Evolutionary conservation across 371 early-diverging fungal species (phyloP).

Genomic region (Apophysomyces trapeziformis): DNA sequence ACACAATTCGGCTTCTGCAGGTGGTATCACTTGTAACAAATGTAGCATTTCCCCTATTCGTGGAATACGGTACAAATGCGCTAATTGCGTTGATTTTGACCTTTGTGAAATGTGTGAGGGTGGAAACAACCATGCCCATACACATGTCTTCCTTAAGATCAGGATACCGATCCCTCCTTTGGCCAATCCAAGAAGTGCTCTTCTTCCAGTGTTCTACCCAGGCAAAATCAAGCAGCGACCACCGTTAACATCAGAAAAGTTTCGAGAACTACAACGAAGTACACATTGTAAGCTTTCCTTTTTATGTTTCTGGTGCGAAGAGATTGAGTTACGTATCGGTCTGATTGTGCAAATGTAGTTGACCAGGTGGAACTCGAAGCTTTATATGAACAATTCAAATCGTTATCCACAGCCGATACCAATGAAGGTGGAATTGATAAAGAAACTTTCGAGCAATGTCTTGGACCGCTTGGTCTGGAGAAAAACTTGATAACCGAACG

Average conservation of each 20-base stretch:
- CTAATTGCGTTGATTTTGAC: conserved; percentile 93
- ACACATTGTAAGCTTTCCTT: conserved; percentile 72
- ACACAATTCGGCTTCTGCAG: conserved; percentile 27
- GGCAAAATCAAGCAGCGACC: conserved; percentile 41
- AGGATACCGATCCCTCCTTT: conserved; percentile 93
- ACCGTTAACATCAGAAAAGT: conserved; percentile 37
- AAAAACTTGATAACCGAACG: conserved; percentile 87
- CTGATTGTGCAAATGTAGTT: conserved; percentile 45
- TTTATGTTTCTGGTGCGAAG: no score
- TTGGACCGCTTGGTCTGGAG: conserved; percentile 86
- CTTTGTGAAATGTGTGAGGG: conserved; percentile 93
- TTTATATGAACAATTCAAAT: conserved; percentile 84
- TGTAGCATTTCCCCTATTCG: conserved; percentile 87
- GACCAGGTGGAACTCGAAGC: conserved; percentile 85
- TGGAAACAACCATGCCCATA: conserved; percentile 72
- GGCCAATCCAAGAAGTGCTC: conserved; percentile 82
- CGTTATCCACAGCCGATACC: conserved; percentile 70
- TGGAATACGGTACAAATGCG: conserved; percentile 91
- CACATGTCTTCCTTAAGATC: conserved; percentile 91
- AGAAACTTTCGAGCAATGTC: conserved; percentile 81
- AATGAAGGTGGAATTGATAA: conserved; percentile 75
- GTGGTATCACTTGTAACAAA: conserved; percentile 92
- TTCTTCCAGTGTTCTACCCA: conserved; percentile 86
- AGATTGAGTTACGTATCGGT: no score
- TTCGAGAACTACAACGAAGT: conserved; percentile 56